Conservation (phyloP, 1,284 basidiomycete genomes). For the Tilletia walkeri region DNA sequence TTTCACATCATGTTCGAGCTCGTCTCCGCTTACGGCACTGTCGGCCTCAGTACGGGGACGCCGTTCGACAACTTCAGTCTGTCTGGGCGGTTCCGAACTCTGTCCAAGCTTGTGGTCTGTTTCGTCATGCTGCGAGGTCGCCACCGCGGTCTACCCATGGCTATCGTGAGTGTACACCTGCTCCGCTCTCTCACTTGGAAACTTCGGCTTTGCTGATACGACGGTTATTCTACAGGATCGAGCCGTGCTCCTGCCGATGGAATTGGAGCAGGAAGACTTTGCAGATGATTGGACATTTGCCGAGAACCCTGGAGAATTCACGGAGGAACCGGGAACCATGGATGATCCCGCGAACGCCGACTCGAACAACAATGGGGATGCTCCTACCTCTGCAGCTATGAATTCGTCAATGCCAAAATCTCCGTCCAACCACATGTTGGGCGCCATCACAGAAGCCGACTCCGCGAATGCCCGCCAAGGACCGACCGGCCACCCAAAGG, state of each 20-base stretch:
- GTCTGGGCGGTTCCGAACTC: constrained; percentile 71
- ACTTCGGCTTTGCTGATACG: not conserved
- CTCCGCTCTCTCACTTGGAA: not conserved
- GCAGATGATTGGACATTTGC: constrained; percentile 9
- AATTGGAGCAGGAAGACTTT: constrained; percentile 46
- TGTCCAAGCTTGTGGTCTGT: constrained; percentile 79
- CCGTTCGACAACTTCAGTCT: constrained; percentile 72
- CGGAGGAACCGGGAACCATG: not conserved
- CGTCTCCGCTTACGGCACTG: constrained; percentile 67
- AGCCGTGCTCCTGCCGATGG: constrained; percentile 60
- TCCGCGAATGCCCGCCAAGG: not conserved
- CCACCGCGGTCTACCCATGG: constrained; percentile 73
- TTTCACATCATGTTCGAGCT: constrained; percentile 72
- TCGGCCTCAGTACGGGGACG: constrained; percentile 66
- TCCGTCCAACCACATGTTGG: not conserved
- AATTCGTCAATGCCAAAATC: not conserved
- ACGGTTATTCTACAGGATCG: constrained; percentile 61
- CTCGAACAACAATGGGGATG: not conserved
- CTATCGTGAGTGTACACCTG: constrained; percentile 60
- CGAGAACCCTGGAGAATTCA: not conserved
- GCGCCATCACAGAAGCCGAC: not conserved
- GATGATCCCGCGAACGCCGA: constrained; percentile 5
- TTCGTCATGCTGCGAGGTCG: constrained; percentile 87
- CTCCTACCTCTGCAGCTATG: not conserved
- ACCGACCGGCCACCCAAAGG: not conserved